Conservation (phyloP, 108 stramenopile genomes). For the Cyclotella kingstonii region DNA sequence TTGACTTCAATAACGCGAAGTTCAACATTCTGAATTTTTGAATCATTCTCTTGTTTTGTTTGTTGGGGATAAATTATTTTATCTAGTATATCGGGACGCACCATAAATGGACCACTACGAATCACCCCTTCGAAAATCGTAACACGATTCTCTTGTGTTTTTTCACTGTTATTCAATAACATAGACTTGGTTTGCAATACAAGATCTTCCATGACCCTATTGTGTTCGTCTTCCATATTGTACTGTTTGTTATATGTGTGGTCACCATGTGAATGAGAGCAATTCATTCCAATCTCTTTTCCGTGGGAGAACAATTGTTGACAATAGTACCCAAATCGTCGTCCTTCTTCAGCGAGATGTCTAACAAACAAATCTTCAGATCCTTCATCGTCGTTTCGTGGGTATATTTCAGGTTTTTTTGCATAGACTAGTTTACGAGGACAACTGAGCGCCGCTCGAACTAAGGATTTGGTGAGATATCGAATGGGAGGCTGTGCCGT, state of each 20-base stretch:
- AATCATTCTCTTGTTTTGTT: background rate
- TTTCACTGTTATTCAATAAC: background rate
- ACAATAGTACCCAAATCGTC: constrained; percentile 47
- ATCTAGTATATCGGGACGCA: constrained; percentile 50
- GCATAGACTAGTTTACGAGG: constrained; percentile 55
- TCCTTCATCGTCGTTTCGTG: constrained; percentile 15
- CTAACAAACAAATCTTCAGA: constrained; percentile 27
- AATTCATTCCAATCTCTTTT: constrained; percentile 18
- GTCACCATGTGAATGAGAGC: background rate
- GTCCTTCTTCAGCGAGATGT: constrained; percentile 40
- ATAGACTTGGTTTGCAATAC: constrained; percentile 19
- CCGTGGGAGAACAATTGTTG: constrained; percentile 45
- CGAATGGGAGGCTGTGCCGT: constrained; percentile 25
- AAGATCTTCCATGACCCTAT: constrained; percentile 4
- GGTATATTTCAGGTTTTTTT: constrained; percentile 25
- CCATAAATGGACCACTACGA: constrained; percentile 25
- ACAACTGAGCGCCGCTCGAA: constrained; percentile 42
- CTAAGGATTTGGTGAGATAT: constrained; percentile 54
- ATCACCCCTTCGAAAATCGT: constrained; percentile 52
- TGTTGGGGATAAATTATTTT: constrained; percentile 12
- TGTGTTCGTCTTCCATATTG: background rate
- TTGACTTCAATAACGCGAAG: constrained; percentile 54
- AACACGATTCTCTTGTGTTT: constrained; percentile 9
- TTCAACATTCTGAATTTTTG: constrained; percentile 6
- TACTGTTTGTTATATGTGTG: background rate